Evolutionary conservation across 192 early-diverging fungal species (phyloP), one percentile per base, ranked within the genome.

Genomic region (Dimargaris xerosporica): DNA sequence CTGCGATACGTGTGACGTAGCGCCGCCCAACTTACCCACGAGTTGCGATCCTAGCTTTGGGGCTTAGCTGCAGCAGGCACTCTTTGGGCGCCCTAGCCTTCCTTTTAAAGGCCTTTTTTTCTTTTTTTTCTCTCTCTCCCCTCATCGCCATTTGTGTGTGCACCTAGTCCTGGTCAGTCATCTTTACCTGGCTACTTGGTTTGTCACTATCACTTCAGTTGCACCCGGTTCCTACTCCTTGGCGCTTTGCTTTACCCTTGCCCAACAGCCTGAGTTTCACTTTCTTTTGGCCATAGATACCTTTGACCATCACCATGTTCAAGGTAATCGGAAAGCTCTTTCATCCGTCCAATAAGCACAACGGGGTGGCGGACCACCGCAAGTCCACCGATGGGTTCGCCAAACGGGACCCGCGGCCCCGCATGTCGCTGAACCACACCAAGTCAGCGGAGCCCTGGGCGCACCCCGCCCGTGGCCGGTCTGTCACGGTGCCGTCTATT

Each of bases 291-390:
- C 50, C 21, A 21, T 28, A 2, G 10, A n/a, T 28, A 26, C 50
- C 50, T 52, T 44, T 60, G 15, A 21, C 42, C 39, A 11, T 41
- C 39, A 60, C 58, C 58, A 60, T 60, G 58, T 60, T 60, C 42
- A 60, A 60, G 42, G n/a, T 60, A 10, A 21, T 60, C 1, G 58
- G 58, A 0, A 60, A 60, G 31, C n/a, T 60, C 16, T 60, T 60
- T 23, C 58, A 60, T n/a, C n/a, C 34, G 28, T 43, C 30, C 41
- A 44, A 39, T 34, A 60, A 60, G 39, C 58, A 60, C 58, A 60
- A 60, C 26, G 58, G 58, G 5, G 31, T 60, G 5, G 16, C 58
- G 21, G 58, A 60, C 58, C 54, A 56, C 31, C 58, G 43, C 56
- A 59, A 59, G 23, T 17, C 23, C 13, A 19, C 34, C 26, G 28